Conservation (phyloP, 2,329 filamentous ascomycete genomes). For the Colletotrichum sp. region DNA sequence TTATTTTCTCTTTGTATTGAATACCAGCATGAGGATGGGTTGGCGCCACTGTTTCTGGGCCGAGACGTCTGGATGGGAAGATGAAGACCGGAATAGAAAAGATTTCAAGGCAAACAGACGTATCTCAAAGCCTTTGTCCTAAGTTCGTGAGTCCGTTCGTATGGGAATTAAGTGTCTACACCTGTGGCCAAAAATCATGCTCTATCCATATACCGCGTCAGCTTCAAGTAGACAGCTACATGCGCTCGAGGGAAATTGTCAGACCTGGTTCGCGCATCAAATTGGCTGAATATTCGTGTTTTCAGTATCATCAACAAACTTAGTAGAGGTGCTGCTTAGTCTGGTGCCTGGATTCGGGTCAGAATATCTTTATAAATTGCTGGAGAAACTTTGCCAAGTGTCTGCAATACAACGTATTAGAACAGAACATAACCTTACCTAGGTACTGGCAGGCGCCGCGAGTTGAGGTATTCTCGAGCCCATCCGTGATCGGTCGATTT, state of each 20-base stretch:
- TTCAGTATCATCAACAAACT: neutral
- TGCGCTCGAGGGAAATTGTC: neutral
- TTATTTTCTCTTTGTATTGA: constrained; percentile 12
- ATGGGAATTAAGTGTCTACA: neutral
- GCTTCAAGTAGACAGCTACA: neutral
- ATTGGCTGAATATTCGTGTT: neutral
- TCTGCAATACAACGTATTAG: neutral
- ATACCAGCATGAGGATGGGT: constrained; percentile 6
- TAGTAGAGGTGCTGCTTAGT: neutral
- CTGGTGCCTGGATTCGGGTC: neutral
- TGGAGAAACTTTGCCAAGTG: neutral
- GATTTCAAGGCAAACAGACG: neutral
- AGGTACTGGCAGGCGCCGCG: neutral
- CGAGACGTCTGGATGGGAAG: neutral
- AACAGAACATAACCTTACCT: neutral
- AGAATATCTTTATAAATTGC: neutral
- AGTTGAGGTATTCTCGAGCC: neutral
- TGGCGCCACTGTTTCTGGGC: neutral
- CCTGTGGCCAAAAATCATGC: neutral
- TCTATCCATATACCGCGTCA: neutral
- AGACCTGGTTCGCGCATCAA: neutral
- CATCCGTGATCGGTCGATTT: neutral
- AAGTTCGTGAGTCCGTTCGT: neutral
- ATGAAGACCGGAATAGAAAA: neutral
- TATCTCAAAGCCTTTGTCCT: neutral